Evolutionary conservation across 371 early-diverging fungal species (phyloP), one percentile per base, ranked within the genome.

Genomic region (Apophysomyces sp.): DNA sequence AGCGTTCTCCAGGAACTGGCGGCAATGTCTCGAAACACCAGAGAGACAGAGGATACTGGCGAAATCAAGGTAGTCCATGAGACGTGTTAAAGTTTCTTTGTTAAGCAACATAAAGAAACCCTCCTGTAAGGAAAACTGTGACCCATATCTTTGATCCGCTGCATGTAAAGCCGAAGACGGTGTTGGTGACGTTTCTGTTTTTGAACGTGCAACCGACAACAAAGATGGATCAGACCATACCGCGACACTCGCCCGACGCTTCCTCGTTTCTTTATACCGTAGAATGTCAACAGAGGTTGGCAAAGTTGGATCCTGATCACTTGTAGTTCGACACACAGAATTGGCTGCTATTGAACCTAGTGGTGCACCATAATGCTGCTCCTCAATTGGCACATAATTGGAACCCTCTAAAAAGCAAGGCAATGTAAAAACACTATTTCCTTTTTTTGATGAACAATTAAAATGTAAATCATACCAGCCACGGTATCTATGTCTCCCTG

Each of bases 181-280:
- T 15, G 41, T 9, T 7, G 26, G 21, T 57, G 41, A 39, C 21
- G 29, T 26, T 16, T 66, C 69, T 7, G 70, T 18, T 59, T 68
- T 29, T 59, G 40, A 4, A 21, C 69, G 76, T 6, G 81, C 82
- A 7, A 92, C 56, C 30, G 86, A 82, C 60, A 86, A 69, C 15
- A 94, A 62, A 11, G 79, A 66, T 36, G 90, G 88, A 59, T 93
- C 93, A 0, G 90, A 74, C 94, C 94, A 94, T 3, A 93, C 91
- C 0, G 94, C 94, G 0, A 94, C 88, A 58, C 90, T 89, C 4
- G 85, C 89, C 24, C 93, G 73, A 51, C 94, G 73, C 57, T 68
- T 64, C 52, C 75, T 67, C 0, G 83, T 81, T 29, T 73, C 85
- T 21, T 62, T 69, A 8, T 63, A 67, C 44, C 73, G 73, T 1